Evolutionary conservation across 1,284 basidiomycete species (phyloP).

Genomic region (Ceratorhiza oryzae-sativae): DNA sequence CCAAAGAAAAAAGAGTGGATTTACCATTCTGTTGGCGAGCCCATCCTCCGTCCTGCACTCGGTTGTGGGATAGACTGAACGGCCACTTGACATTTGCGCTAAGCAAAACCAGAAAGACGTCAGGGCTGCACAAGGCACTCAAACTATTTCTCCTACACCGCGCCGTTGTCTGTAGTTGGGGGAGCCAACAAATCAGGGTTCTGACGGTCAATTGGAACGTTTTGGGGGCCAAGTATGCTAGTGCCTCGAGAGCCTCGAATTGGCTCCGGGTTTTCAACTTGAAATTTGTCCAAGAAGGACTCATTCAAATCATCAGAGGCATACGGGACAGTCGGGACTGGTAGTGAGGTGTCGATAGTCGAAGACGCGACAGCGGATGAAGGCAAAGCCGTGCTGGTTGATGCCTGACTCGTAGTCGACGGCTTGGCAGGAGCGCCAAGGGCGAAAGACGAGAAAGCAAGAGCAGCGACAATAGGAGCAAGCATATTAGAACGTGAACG

Average conservation of each 20-base stretch:
- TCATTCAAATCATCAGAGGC: constrained; percentile 40
- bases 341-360: neutral
- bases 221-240: constrained; percentile 57
- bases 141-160: constrained; percentile 56
- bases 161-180: constrained; percentile 67
- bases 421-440: constrained; percentile 23
- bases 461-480: constrained; percentile 19
- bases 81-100: constrained; percentile 75
- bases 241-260: neutral
- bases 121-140: neutral
- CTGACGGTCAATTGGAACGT: constrained; percentile 60
- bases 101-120: neutral
- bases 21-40: constrained; percentile 70
- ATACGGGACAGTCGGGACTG: constrained; percentile 35
- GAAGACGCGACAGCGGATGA: neutral
- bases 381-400: neutral
- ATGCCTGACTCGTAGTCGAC: neutral
- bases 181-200: constrained; percentile 70
- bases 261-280: constrained; percentile 3
- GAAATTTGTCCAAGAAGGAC: constrained; percentile 27
- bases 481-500: neutral
- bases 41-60: constrained; percentile 75
- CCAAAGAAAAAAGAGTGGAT: neutral
- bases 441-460: constrained; percentile 15
- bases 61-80: constrained; percentile 71